phyloP scores from a whole-genome alignment of 2,329 filamentous ascomycete genomes.

The Aspergillus niger region DNA sequence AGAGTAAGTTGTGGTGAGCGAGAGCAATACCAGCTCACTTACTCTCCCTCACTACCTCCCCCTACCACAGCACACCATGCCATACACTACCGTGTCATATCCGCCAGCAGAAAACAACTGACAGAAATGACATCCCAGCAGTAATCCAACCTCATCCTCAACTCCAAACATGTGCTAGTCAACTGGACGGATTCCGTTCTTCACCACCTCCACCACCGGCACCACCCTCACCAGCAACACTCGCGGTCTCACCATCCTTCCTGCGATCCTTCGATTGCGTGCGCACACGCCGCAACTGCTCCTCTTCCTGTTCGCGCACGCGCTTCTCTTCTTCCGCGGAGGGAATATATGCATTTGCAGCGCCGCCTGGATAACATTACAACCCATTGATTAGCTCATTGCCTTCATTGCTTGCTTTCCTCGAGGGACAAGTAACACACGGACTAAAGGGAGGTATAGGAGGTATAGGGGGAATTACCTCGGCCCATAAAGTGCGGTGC shows the following conservation, averaged over 20 bases:
- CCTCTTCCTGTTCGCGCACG: slow-evolving; percentile 36
- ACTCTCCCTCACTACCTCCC: neutral
- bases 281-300: slow-evolving; percentile 34
- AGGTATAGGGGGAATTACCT: slow-evolving; percentile 32
- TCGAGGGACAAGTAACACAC: neutral
- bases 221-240: slow-evolving; percentile 11
- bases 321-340: slow-evolving; percentile 30
- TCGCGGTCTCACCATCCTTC: slow-evolving; percentile 19
- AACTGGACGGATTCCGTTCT: slow-evolving; percentile 12
- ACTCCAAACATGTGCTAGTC: slow-evolving; percentile 12
- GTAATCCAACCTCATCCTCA: neutral
- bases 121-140: neutral
- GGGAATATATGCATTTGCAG: slow-evolving; percentile 37
- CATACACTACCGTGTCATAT: neutral
- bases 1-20: neutral
- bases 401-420: neutral
- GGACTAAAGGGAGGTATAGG: slow-evolving; percentile 9
- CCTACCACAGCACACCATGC: neutral
- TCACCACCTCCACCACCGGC: neutral
- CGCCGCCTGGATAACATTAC: slow-evolving; percentile 31
- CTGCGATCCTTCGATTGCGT: slow-evolving; percentile 24
- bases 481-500: slow-evolving; percentile 45
- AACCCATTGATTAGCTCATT: slow-evolving; percentile 4
- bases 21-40: neutral
- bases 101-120: neutral